Percentiles rank a stretch among this genome's conserved stretches.
phyloP scores from a whole-genome alignment of 768 basidiomycete genomes.

The Lactarius pseudohatsudake region DNA sequence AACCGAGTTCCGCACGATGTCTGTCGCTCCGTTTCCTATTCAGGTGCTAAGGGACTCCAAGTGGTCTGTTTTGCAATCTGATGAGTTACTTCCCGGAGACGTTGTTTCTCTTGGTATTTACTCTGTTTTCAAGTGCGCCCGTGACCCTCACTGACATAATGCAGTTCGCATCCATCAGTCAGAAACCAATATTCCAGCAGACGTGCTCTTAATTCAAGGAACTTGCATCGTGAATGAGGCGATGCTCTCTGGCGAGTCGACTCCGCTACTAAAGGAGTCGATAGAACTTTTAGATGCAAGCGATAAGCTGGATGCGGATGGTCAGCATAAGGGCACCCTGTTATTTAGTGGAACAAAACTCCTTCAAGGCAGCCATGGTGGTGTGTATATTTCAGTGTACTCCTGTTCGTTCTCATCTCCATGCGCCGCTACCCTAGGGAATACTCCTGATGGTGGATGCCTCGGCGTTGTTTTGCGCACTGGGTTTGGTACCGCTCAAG shows the following conservation, averaged over 20 bases:
- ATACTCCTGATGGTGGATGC: conserved; percentile 89
- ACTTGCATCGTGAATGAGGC: conserved; percentile 98
- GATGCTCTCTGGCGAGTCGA: conserved; percentile 98
- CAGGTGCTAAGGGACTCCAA: conserved; percentile 74
- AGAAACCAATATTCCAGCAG: conserved; percentile 90
- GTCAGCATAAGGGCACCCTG: conserved; percentile 81
- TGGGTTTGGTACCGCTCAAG: conserved; percentile 96
- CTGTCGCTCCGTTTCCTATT: conserved; percentile 86
- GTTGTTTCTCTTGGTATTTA: conserved; percentile 75
- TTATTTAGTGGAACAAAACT: conserved; percentile 98
- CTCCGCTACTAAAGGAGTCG: conserved; percentile 93
- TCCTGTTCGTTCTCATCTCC: conserved; percentile 15
- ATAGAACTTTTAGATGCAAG: conserved; percentile 76
- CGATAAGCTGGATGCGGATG: conserved; percentile 83
- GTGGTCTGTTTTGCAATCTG: conserved; percentile 81
- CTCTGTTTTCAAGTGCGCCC: conserved; percentile 7
- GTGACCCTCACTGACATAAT: conserved; percentile 13
- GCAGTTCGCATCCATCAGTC: conserved; percentile 58
- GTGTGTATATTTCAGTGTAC: conserved; percentile 35
- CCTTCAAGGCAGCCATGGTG: conserved; percentile 71
- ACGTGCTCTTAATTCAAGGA: conserved; percentile 88
- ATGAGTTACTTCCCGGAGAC: conserved; percentile 89
- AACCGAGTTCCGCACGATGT: conserved; percentile 97
- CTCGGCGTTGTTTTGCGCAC: conserved; percentile 91
- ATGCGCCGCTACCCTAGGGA: conserved; percentile 37